Conservation (phyloP, 2,329 filamentous ascomycete species). For the Periconia macrospinosa region DNA sequence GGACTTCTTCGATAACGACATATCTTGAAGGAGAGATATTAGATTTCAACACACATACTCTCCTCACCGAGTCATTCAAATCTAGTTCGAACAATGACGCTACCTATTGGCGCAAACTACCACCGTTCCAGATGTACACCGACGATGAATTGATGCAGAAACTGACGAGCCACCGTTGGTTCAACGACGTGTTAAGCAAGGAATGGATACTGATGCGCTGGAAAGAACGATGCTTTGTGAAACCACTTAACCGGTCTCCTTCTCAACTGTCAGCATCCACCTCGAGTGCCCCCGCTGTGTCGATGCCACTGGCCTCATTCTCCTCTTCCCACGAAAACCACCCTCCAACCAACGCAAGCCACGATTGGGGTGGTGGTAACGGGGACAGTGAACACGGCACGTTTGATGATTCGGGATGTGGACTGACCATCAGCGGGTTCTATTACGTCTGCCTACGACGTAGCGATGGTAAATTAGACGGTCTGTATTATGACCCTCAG, state of each 20-base stretch:
- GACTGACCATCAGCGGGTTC: conserved; percentile 57
- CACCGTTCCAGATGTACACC: conserved; percentile 44
- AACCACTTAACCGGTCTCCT: conserved; percentile 26
- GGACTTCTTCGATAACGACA: conserved; percentile 59
- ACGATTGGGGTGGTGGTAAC: not conserved
- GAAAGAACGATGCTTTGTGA: conserved; percentile 57
- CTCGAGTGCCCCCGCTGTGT: not conserved
- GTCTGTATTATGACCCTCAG: conserved; percentile 59
- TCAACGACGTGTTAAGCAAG: conserved; percentile 38
- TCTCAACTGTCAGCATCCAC: conserved; percentile 6
- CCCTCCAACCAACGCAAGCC: not conserved
- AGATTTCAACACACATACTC: conserved; percentile 56
- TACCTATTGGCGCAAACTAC: conserved; percentile 53
- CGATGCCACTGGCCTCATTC: conserved; percentile 1
- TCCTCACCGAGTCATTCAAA: conserved; percentile 56
- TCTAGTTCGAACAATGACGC: conserved; percentile 49
- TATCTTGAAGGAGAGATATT: conserved; percentile 71
- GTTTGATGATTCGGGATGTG: conserved; percentile 42
- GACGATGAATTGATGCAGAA: conserved; percentile 48
- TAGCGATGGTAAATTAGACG: conserved; percentile 51
- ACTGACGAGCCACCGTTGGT: conserved; percentile 45
- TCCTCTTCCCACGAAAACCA: conserved; percentile 1
- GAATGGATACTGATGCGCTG: conserved; percentile 61
- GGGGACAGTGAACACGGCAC: conserved; percentile 23
- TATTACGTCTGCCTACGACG: conserved; percentile 56